A percentile compares a stretch with the other conserved stretches of the same genome.
Evolutionary conservation across 1,284 basidiomycete genomes (phyloP).

Genomic region (Fistulina hepatica): DNA sequence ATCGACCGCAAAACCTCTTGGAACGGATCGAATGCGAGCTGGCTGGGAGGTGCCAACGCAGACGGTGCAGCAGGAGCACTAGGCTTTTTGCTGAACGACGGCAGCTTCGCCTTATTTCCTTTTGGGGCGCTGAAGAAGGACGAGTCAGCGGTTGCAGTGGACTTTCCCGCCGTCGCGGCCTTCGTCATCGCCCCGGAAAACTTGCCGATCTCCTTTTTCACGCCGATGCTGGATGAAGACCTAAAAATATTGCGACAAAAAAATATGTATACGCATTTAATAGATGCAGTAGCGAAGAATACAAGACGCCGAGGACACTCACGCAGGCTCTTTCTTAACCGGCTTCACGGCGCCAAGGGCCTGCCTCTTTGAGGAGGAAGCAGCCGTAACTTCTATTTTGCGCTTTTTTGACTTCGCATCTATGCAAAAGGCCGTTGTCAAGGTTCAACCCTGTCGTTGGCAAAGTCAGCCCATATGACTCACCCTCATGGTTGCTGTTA

Average conservation of each 20-base stretch:
- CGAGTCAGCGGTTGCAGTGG: conserved; percentile 71
- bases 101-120: conserved; percentile 67
- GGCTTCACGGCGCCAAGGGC: conserved; percentile 32
- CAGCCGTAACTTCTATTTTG: conserved; percentile 41
- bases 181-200: conserved; percentile 15
- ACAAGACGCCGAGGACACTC: conserved; percentile 27
- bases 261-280: too few species aligned
- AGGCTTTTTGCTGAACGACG: conserved; percentile 59
- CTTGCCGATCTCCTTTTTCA: conserved; percentile 35
- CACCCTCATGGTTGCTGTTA: conserved; percentile 50
- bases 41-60: conserved; percentile 3
- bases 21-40: too few species aligned
- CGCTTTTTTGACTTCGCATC: conserved; percentile 62
- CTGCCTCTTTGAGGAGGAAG: conserved; percentile 53
- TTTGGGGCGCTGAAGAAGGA: conserved; percentile 79
- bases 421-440: conserved; percentile 18
- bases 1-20: too few species aligned
- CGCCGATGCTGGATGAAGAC: conserved; percentile 25
- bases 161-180: conserved; percentile 35
- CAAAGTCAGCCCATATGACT: conserved; percentile 44
- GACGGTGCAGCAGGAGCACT: conserved; percentile 1
- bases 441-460: conserved; percentile 7
- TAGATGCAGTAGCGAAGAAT: too few species aligned
- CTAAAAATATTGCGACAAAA: too few species aligned
- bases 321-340: background rate